Evolutionary conservation across 257 asterid species (phyloP).

Genomic region (Nicotiana knightiana): DNA sequence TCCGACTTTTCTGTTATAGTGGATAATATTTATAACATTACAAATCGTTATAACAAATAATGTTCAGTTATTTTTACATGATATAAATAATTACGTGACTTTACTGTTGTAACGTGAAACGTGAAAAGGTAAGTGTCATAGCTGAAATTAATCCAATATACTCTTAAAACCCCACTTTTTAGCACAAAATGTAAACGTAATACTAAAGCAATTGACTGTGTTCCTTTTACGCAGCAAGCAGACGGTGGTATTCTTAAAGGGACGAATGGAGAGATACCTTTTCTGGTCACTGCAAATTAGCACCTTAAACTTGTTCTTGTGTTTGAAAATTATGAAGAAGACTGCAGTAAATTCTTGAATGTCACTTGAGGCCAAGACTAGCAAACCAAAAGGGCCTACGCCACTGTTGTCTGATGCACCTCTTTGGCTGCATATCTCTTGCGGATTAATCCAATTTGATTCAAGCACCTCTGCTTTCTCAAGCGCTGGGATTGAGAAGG

Average conservation of each 20-base stretch:
- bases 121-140: too few species aligned
- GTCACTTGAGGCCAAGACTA: not conserved
- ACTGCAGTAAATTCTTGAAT: conserved; percentile 39
- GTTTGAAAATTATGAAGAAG: conserved; percentile 33
- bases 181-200: too few species aligned
- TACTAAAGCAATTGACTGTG: too few species aligned
- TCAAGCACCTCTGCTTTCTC: conserved; percentile 23
- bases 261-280: conserved; percentile 20
- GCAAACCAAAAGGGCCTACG: conserved; percentile 26
- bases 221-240: not conserved
- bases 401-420: conserved; percentile 25
- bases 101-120: too few species aligned
- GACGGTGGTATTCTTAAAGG: not conserved
- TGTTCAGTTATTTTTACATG: too few species aligned
- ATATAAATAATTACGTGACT: too few species aligned
- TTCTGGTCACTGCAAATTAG: conserved; percentile 53
- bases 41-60: too few species aligned
- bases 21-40: too few species aligned
- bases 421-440: conserved; percentile 24
- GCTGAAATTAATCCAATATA: too few species aligned
- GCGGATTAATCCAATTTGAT: conserved; percentile 17
- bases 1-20: too few species aligned
- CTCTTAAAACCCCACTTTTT: too few species aligned
- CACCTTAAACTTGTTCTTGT: conserved; percentile 19
- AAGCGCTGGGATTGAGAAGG: not conserved